Base-by-base conservation (phyloP, 2,329 filamentous ascomycete genomes). In the Xylariaceae sp. region DNA sequence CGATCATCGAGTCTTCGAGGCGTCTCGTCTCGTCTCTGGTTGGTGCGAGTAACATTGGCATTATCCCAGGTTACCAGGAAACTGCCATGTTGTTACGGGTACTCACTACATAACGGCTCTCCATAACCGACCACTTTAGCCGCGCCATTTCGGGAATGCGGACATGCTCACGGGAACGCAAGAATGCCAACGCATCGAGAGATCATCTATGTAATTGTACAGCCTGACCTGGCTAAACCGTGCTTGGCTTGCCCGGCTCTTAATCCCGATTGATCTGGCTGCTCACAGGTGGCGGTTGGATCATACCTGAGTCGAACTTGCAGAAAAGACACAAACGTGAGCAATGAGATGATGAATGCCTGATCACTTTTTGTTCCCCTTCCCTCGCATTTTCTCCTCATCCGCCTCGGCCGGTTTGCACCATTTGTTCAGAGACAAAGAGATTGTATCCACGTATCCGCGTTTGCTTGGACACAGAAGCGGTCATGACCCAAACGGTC, bases 111-210 rank as follows among this genome's bases (percentile, higher is more conserved):
- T 18, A 53, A 57, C 55, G 44, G 51, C 50, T 47, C 60, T 48
- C 57, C 39, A 52, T 56, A 57, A 52, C 62, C 53, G 56, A 47
- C 51, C 49, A 56, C 47, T 64, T 61, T 59, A 63, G 48, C 62
- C 60, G 62, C 54, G 53, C 49, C 60, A 57, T 51, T 58, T 58
- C 51, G 49, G 50, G 51, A 47, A 56, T 55, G 41, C 37, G 6
- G 44, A n/a, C 35, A 45, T 61, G 61, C 59, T 65, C 63, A 65
- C 61, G 63, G 59, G 63, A 56, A 61, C 61, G 51, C 58, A 51
- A 51, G 44, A 61, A 57, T 63, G 61, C 61, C 61, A 65, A 57
- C 63, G 61, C 61, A 65, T 58, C 54, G 35, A 52, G 53, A 45
- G 61, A 63, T 61, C 61, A 65, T 61, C 58, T 50, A 45, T 13